phyloP scores from a whole-genome alignment of 106 monocot genomes.

The Dendrobium huoshanense region DNA sequence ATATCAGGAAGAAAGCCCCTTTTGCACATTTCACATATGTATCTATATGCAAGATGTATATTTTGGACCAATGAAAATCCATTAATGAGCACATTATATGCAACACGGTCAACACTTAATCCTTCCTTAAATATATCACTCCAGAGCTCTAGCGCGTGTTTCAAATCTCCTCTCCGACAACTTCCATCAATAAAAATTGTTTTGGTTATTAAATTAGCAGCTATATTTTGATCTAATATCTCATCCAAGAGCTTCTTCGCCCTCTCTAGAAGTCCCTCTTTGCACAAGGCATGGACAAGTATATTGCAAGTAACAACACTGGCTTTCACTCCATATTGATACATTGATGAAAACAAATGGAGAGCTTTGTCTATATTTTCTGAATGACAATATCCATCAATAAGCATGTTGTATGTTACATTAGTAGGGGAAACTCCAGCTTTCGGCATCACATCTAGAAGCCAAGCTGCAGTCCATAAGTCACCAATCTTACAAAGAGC shows the following conservation, averaged over 20 bases:
- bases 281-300: constrained; percentile 56
- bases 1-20: constrained; percentile 65
- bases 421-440: constrained; percentile 39
- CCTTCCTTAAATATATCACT: constrained; percentile 27
- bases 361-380: constrained; percentile 49
- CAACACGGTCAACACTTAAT: constrained; percentile 34
- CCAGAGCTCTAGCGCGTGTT: constrained; percentile 52
- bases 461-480: constrained; percentile 38
- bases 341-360: constrained; percentile 53
- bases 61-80: constrained; percentile 50
- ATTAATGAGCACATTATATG: constrained; percentile 66
- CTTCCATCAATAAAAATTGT: constrained; percentile 65
- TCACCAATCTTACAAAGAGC: constrained; percentile 55
- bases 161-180: constrained; percentile 39
- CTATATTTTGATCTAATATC: constrained; percentile 28
- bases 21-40: constrained; percentile 56
- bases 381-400: constrained; percentile 45
- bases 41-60: constrained; percentile 39
- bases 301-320: constrained; percentile 53
- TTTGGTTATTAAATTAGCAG: constrained; percentile 46
- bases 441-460: constrained; percentile 44
- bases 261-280: constrained; percentile 40
- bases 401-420: constrained; percentile 58
- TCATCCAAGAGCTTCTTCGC: constrained; percentile 40
- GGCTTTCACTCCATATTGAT: constrained; percentile 42